Evolutionary conservation across 106 monocot species (phyloP).

Genomic region (Dioscorea zingiberensis): DNA sequence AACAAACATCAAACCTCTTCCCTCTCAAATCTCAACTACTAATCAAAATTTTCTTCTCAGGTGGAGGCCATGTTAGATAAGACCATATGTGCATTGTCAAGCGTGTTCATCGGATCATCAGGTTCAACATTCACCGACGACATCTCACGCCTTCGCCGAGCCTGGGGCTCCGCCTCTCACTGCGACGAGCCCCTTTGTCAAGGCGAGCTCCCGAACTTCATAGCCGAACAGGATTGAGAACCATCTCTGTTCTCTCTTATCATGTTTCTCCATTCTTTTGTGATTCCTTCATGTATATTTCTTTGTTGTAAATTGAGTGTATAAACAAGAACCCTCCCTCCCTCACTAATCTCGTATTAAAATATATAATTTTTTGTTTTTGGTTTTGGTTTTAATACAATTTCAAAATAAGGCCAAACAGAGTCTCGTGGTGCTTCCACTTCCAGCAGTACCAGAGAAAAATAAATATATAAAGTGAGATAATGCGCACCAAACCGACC

Average conservation of each 20-base stretch:
- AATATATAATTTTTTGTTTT: too few species aligned
- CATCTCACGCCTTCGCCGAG: slow-evolving; percentile 30
- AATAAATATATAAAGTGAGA: too few species aligned
- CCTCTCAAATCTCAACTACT: not conserved
- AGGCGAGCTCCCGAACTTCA: slow-evolving; percentile 34
- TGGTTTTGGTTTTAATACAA: too few species aligned
- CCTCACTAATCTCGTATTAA: too few species aligned
- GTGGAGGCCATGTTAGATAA: slow-evolving; percentile 24
- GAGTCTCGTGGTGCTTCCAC: too few species aligned
- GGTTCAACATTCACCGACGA: slow-evolving; percentile 50
- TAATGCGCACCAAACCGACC: too few species aligned
- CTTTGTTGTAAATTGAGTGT: not conserved
- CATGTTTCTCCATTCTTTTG: not conserved
- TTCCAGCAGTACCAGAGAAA: too few species aligned
- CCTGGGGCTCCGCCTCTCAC: slow-evolving; percentile 31
- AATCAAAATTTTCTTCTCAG: not conserved
- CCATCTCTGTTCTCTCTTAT: not conserved
- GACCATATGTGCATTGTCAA: slow-evolving; percentile 31
- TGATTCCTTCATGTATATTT: not conserved
- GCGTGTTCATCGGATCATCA: slow-evolving; percentile 37
- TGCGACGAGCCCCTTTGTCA: slow-evolving; percentile 39
- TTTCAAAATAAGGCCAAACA: too few species aligned
- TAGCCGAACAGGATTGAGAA: slow-evolving; percentile 17
- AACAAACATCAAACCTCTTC: too few species aligned
- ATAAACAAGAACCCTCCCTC: not conserved